Conservation (phyloP, 2,329 filamentous ascomycete species). For the Pseudogymnoascus sp. region DNA sequence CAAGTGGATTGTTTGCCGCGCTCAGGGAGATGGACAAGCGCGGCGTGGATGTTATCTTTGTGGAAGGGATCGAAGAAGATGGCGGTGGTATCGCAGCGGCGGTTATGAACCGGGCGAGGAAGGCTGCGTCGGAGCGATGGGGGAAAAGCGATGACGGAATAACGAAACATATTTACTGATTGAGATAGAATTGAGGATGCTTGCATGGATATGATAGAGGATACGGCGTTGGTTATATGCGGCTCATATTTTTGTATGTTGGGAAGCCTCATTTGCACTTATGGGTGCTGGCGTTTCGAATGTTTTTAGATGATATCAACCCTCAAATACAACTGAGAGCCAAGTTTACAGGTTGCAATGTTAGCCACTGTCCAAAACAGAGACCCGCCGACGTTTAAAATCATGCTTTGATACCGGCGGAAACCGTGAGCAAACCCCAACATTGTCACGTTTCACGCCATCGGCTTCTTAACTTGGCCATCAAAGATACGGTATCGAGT, state of each 20-base stretch:
- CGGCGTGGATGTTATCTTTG: conserved; percentile 74
- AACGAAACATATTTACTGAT: neutral
- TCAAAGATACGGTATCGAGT: conserved; percentile 4
- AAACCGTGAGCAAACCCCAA: neutral
- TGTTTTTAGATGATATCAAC: neutral
- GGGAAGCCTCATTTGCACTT: neutral
- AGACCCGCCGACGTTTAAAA: neutral
- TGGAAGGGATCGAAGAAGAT: conserved; percentile 72
- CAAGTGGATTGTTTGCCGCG: conserved; percentile 80
- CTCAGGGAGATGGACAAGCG: conserved; percentile 76
- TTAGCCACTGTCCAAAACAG: neutral
- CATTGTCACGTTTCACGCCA: neutral
- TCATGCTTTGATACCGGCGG: neutral
- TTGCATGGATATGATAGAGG: neutral
- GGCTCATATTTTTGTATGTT: neutral
- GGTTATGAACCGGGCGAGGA: conserved; percentile 75
- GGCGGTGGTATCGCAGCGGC: conserved; percentile 77
- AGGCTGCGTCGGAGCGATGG: conserved; percentile 51
- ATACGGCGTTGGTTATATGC: neutral
- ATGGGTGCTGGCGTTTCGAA: neutral
- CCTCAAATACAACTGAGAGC: neutral
- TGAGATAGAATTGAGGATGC: neutral
- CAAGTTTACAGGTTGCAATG: neutral
- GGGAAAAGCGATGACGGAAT: neutral
- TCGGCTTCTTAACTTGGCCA: neutral